Base-by-base conservation (phyloP, 768 basidiomycete species). In the Hemileccinum impolitum region DNA sequence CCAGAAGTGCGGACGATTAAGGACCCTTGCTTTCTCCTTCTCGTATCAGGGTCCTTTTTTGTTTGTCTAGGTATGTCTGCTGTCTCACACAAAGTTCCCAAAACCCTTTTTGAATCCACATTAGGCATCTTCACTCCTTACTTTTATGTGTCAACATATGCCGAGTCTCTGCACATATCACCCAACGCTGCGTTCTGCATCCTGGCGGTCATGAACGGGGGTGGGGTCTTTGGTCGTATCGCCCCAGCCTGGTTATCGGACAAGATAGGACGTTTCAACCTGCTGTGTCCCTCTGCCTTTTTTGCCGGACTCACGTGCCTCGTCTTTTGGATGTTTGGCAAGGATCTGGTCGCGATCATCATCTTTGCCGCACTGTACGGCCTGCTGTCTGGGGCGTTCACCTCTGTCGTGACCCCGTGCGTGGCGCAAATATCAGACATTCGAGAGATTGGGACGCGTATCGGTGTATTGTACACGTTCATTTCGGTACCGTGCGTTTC, bases 41-140 rank as follows among this genome's bases (percentile, higher is more conserved):
- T 86, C 4, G 68, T 75, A 15, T 53, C 58, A 15, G 84, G 83
- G 6, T 80, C 81, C 56, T 72, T 75, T 48, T 70, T 85, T 28
- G 77, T 82, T 14, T 80, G 81, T 13, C 68, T 86, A 28, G 84
- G 85, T 85, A 53, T 38, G 79, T 57, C 37, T 40, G 23, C 23
- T 23, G 23, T 23, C 23, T 23, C 23, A 6, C 6, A 23, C 23
- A 23, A 11, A 50, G 18, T 47, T 30, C 47, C 14, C 10, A 3
- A 23, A 23, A 23, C 23, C n/a, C 26, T 12, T n/a, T 34, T 43
- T 53, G 25, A 49, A 19, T 43, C 37, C 48, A 39, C 30, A 9
- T 13, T 55, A 87, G 86, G 85, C 23, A 67, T 87, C 4, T 88
- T 85, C 66, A 82, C 80, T 19, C 86, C 86, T 7, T 82, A 79